Conservation (phyloP, 176 grass and related monocot species). For the Oryza coarctata region DNA sequence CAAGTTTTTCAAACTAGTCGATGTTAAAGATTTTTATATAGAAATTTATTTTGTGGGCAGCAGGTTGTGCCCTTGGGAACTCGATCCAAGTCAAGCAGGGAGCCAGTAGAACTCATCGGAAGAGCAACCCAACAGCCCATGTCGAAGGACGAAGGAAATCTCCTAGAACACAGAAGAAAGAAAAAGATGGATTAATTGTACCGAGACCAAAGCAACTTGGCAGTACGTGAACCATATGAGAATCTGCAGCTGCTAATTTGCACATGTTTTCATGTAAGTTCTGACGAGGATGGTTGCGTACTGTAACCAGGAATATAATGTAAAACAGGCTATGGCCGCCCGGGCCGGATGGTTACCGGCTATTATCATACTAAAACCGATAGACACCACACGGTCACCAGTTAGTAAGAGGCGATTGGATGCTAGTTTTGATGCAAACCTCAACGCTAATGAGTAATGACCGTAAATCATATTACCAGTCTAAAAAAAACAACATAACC, state of each 20-base stretch:
- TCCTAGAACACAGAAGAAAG: not conserved
- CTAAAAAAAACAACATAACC: too few relatives aligned
- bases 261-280: not conserved
- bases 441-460: not conserved
- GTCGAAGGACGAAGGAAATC: too few relatives aligned
- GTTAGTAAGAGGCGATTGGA: too few relatives aligned
- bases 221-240: not conserved
- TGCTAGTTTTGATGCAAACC: not conserved
- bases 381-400: too few relatives aligned
- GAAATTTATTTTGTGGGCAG: too few relatives aligned
- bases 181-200: not conserved
- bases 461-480: not conserved
- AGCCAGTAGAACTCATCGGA: too few relatives aligned
- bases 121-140: not conserved
- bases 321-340: not conserved
- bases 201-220: not conserved
- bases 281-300: not conserved
- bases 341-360: not conserved
- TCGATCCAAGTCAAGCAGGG: too few relatives aligned
- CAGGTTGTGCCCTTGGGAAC: too few relatives aligned
- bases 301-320: not conserved
- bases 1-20: too few relatives aligned
- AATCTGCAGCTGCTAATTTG: not conserved
- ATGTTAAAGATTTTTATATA: too few relatives aligned
- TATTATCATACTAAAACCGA: too few relatives aligned